Percentiles rank a stretch among this genome's conserved stretches.
These are phyloP conservation scores for Rhizomucor pusillus DNA, from an alignment of 371 early-diverging fungal species.

Conservation along the genomic window DNA sequence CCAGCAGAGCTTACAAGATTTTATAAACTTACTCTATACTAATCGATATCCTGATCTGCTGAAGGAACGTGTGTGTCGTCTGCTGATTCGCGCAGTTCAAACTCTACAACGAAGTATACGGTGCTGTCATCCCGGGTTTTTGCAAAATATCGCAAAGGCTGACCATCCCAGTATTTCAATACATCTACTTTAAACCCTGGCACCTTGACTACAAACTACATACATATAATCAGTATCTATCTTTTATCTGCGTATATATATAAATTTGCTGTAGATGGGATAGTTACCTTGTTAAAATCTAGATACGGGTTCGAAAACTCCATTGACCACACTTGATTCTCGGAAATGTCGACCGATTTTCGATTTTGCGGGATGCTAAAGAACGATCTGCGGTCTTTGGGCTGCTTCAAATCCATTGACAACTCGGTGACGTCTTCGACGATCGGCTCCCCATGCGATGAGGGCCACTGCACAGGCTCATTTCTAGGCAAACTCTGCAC, in stretches of 20 bases:
- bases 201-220: slow-evolving; percentile 40
- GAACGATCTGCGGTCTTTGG: slow-evolving; percentile 37
- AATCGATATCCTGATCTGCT: not conserved
- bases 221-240: not conserved
- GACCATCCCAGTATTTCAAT: slow-evolving; percentile 68
- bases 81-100: slow-evolving; percentile 37
- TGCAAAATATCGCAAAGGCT: slow-evolving; percentile 59
- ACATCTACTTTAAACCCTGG: slow-evolving; percentile 63
- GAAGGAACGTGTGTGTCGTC: not conserved
- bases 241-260: not conserved
- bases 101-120: slow-evolving; percentile 58
- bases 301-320: slow-evolving; percentile 71
- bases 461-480: not conserved
- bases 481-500: slow-evolving; percentile 10
- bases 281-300: slow-evolving; percentile 47
- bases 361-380: slow-evolving; percentile 32
- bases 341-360: slow-evolving; percentile 28
- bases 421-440: slow-evolving; percentile 32
- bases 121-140: slow-evolving; percentile 45
- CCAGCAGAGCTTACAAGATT: slow-evolving; percentile 15
- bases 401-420: slow-evolving; percentile 15
- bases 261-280: not conserved
- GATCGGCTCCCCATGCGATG: slow-evolving; percentile 30
- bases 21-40: not conserved
- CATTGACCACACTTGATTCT: slow-evolving; percentile 58